Percentiles rank a stretch among this genome's conserved stretches.
Evolutionary conservation across 2,329 filamentous ascomycete species (phyloP).

Genomic region (Stagonosporopsis tanaceti): DNA sequence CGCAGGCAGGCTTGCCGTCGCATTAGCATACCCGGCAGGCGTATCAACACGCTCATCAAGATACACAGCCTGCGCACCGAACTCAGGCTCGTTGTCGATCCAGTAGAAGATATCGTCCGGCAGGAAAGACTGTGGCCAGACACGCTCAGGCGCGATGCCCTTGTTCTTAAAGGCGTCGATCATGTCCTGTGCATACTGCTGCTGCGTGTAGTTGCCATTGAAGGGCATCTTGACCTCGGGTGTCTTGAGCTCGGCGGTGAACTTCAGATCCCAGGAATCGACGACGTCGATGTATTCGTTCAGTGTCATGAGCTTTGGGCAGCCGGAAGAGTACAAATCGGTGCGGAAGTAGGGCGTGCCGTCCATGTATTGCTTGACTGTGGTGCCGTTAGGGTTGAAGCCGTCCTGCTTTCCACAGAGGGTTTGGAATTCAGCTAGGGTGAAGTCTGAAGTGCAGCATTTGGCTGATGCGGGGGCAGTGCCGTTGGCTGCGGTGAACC

Average conservation of each 20-base stretch:
- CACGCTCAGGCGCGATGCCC: conserved; percentile 50
- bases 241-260: conserved; percentile 63
- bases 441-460: conserved; percentile 77
- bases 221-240: conserved; percentile 76
- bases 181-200: conserved; percentile 70
- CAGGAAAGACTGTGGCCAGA: conserved; percentile 70
- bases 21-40: conserved; percentile 59
- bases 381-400: conserved; percentile 70
- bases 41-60: conserved; percentile 68
- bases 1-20: conserved; percentile 63
- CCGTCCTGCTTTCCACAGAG: conserved; percentile 71
- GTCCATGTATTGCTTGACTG: conserved; percentile 63
- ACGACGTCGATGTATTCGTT: conserved; percentile 69
- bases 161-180: conserved; percentile 53
- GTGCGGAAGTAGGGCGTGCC: conserved; percentile 70
- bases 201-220: conserved; percentile 67
- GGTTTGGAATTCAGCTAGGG: conserved; percentile 70
- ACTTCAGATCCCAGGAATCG: conserved; percentile 66
- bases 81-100: conserved; percentile 68
- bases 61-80: conserved; percentile 68
- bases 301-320: conserved; percentile 68
- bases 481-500: conserved; percentile 44
- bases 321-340: conserved; percentile 68
- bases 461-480: conserved; percentile 63
- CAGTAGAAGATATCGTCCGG: conserved; percentile 72